Conservation (phyloP, 2,329 filamentous ascomycete species). For the Helminthosporium solani region DNA sequence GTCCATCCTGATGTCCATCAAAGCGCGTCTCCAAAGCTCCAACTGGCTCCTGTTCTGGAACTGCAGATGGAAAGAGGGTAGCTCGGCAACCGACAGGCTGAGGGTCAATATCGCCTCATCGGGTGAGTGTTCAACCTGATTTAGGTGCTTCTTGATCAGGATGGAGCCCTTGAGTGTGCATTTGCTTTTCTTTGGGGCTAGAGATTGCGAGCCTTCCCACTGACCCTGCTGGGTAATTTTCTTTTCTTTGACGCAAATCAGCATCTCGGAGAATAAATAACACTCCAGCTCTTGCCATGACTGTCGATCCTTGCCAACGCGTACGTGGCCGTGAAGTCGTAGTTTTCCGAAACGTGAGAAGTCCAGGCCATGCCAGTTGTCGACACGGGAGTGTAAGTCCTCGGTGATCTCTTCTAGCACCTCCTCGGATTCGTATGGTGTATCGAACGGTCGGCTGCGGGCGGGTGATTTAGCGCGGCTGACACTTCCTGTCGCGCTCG, state of each 20-base stretch:
- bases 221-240: constrained; percentile 63
- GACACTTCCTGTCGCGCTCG: constrained; percentile 51
- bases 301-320: constrained; percentile 92
- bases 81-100: constrained; percentile 84
- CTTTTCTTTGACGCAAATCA: constrained; percentile 99
- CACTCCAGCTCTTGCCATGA: constrained; percentile 98
- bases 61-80: constrained; percentile 90
- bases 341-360: constrained; percentile 92
- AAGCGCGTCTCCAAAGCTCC: constrained; percentile 84
- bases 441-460: constrained; percentile 50
- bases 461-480: constrained; percentile 59
- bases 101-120: constrained; percentile 87
- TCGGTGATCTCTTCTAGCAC: constrained; percentile 83
- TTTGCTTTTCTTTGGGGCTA: constrained; percentile 63
- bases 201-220: constrained; percentile 61
- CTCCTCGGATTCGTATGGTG: constrained; percentile 72
- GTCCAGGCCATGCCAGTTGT: constrained; percentile 97
- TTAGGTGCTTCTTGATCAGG: constrained; percentile 95
- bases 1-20: constrained; percentile 77
- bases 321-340: constrained; percentile 81
- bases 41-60: constrained; percentile 83
- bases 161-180: constrained; percentile 97
- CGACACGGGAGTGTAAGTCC: constrained; percentile 79
- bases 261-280: constrained; percentile 96
- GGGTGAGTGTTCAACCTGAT: constrained; percentile 71